Evolutionary conservation across 176 grass and related monocot genomes (phyloP), one percentile per base, ranked within the genome.

Genomic region (Dendrocalamus sinicus): DNA sequence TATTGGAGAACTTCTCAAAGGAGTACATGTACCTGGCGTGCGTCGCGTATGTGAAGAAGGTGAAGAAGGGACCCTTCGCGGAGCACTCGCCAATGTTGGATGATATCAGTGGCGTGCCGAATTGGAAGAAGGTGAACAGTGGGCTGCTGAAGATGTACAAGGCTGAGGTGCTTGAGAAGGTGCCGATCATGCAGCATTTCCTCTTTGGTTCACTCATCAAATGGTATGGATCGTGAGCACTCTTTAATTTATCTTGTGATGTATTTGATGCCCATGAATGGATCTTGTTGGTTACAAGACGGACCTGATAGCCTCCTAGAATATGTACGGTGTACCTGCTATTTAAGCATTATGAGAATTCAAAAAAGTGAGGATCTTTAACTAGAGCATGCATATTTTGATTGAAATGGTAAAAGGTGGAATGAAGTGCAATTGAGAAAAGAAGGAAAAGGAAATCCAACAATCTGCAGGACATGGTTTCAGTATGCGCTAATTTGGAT

Each of bases 131-230:
- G 90, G 96, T 99, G 40, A 99, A 99, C 78, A 91, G 92, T 1
- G 92, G 96, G 11, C 74, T 99, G 78, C 92, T 99, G 53, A 99
- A 99, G 92, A 96, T 96, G 96, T 94, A 96, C 86, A 99, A 94
- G 86, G 96, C 96, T 7, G 93, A 99, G 87, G 93, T 99, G 66
- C 90, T 96, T 40, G 91, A 99, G 87, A 99, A 96, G 87, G 96
- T 96, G 55, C 93, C 93, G 0, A 99, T 99, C 79, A 99, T 99
- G 96, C 96, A 99, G 79, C 96, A 99, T 86, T 96, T 99, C 88
- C 91, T 99, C 86, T 99, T 99, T 46, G 93, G 96, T 23, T 99
- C 90, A 37, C 90, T 96, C 23, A 92, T 99, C 79, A 99, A 92
- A 89, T 99, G 96, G 96, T 99, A 98, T 44, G 71, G 72, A 47